phyloP scores from a whole-genome alignment of 164 flowering plant species.

The Vitis cinerea region DNA sequence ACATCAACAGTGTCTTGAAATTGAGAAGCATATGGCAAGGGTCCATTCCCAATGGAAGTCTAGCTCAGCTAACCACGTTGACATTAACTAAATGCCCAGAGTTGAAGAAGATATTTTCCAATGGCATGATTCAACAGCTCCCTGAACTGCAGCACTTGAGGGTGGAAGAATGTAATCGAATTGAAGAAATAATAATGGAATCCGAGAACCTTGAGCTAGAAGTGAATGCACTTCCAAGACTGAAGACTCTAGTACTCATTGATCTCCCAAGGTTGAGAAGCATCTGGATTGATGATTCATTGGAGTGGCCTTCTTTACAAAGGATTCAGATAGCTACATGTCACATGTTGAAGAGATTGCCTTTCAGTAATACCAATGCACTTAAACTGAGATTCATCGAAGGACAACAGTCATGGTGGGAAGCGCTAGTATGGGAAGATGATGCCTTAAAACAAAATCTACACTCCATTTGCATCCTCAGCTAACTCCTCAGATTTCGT shows the following conservation, averaged over 20 bases:
- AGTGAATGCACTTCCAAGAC: background rate
- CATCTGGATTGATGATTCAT: conserved; percentile 1
- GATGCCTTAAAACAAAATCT: background rate
- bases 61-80: conserved; percentile 6
- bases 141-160: background rate
- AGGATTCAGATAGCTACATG: conserved; percentile 1
- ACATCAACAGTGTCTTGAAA: background rate
- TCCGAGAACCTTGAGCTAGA: background rate
- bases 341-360: background rate
- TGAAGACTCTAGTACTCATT: conserved; percentile 8
- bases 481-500: background rate
- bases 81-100: conserved; percentile 9
- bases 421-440: background rate
- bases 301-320: conserved; percentile 15
- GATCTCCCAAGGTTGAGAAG: conserved; percentile 5
- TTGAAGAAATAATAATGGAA: conserved; percentile 9
- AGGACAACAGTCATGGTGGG: conserved; percentile 19
- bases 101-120: conserved; percentile 4
- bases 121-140: conserved; percentile 10
- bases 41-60: background rate
- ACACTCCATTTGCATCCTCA: background rate
- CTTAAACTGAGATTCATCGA: conserved; percentile 1
- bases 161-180: conserved; percentile 10
- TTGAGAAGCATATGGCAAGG: conserved; percentile 17
- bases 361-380: conserved; percentile 11